These are phyloP conservation scores for Russula compacta DNA, from an alignment of 768 basidiomycete species.

Conservation along the genomic window DNA sequence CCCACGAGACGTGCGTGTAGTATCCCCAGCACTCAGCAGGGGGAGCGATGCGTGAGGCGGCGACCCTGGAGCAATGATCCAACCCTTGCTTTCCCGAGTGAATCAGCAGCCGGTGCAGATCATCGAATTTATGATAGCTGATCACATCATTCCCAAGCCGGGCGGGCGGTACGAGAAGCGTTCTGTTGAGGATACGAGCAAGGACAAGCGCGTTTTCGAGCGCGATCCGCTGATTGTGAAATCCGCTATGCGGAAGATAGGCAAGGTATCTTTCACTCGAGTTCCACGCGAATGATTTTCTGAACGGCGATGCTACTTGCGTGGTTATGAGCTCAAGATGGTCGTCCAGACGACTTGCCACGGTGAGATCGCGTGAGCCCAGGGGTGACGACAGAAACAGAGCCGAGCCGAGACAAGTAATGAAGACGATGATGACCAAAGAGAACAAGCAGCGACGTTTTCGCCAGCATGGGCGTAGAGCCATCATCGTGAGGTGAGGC, in stretches of 20 bases:
- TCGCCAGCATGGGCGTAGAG: neutral
- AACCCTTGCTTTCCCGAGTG: conserved; percentile 42
- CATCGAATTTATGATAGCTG: conserved; percentile 47
- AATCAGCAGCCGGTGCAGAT: conserved; percentile 32
- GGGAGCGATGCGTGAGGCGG: conserved; percentile 28
- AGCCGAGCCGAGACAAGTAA: neutral
- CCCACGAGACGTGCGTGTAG: conserved; percentile 61
- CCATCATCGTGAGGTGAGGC: neutral
- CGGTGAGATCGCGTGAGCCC: no score
- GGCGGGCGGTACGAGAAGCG: conserved; percentile 68
- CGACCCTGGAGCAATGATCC: conserved; percentile 36
- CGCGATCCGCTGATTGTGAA: conserved; percentile 81
- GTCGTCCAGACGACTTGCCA: no score
- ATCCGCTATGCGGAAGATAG: conserved; percentile 77
- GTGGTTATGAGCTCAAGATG: no score
- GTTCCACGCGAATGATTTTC: neutral
- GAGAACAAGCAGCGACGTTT: neutral
- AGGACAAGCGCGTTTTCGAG: conserved; percentile 80
- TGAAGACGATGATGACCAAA: neutral
- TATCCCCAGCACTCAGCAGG: conserved; percentile 54
- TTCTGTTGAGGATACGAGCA: conserved; percentile 60
- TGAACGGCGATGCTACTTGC: neutral
- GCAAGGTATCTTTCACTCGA: conserved; percentile 45
- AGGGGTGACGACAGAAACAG: neutral
- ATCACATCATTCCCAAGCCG: conserved; percentile 54